Percentiles rank a stretch among this genome's conserved stretches.
These are phyloP conservation scores for cucumber (Cucumis sativus) DNA, from an alignment of 306 rosid genomes.

Conservation along the genomic window Cucumber_9930_V3 NC_026656.2:7971001-7971500, in stretches of 20 bases:
- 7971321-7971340: too few relatives aligned
- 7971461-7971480: slow-evolving; percentile 43
- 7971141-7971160: slow-evolving; percentile 90
- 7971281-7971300: too few relatives aligned
- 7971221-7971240: slow-evolving; percentile 85
- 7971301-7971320: too few relatives aligned
- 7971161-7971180: slow-evolving; percentile 85
- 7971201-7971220: slow-evolving; percentile 90
- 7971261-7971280: too few relatives aligned
- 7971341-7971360: slow-evolving; percentile 3
- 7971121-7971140: slow-evolving; percentile 71
- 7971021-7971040: slow-evolving; percentile 13
- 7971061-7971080: slow-evolving; percentile 29
- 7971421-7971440: slow-evolving; percentile 80
- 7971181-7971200: slow-evolving; percentile 86
- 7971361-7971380: slow-evolving; percentile 62
- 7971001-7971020: neutral
- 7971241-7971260: slow-evolving; percentile 70
- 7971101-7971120: slow-evolving; percentile 62
- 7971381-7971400: slow-evolving; percentile 79
- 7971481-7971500: slow-evolving; percentile 71
- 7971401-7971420: slow-evolving; percentile 81
- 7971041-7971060: slow-evolving; percentile 77
- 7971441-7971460: slow-evolving; percentile 87
- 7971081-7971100: slow-evolving; percentile 56